phyloP scores from a whole-genome alignment of 2,329 filamentous ascomycete genomes.

The Pseudogymnoascus sp. region DNA sequence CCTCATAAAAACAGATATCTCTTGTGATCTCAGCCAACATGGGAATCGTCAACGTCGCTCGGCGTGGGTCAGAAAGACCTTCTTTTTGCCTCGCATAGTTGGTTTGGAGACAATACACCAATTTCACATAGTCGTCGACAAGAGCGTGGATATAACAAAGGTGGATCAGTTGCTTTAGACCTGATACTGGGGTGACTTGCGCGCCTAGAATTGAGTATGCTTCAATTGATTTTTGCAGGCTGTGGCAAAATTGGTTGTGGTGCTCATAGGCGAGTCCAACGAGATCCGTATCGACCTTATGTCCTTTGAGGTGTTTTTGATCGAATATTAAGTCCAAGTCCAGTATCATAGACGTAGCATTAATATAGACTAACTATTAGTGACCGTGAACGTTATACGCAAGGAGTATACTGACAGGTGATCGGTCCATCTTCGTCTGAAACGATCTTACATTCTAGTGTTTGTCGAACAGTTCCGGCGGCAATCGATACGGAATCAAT shows the following conservation, averaged over 20 bases:
- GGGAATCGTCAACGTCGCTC: background rate
- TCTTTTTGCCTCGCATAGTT: background rate
- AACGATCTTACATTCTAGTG: background rate
- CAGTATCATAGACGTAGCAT: background rate
- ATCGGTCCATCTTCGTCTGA: background rate
- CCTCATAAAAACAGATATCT: background rate
- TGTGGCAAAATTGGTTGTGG: background rate
- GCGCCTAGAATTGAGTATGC: background rate
- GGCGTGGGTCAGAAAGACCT: background rate
- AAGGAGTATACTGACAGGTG: background rate
- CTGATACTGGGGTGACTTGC: background rate
- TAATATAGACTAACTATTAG: background rate
- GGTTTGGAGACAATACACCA: background rate
- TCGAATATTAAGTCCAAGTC: background rate
- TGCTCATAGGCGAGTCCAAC: too few relatives aligned
- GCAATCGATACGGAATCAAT: background rate
- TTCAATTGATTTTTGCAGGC: background rate
- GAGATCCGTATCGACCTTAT: too few relatives aligned
- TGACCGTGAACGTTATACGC: background rate
- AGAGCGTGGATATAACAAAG: background rate
- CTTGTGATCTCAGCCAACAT: background rate
- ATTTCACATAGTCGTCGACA: background rate
- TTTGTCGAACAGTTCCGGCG: background rate
- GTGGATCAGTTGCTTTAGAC: background rate
- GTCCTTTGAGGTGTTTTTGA: background rate